phyloP scores from a whole-genome alignment of 345 rosid species.

The Pseudoturritis turrita region DNA sequence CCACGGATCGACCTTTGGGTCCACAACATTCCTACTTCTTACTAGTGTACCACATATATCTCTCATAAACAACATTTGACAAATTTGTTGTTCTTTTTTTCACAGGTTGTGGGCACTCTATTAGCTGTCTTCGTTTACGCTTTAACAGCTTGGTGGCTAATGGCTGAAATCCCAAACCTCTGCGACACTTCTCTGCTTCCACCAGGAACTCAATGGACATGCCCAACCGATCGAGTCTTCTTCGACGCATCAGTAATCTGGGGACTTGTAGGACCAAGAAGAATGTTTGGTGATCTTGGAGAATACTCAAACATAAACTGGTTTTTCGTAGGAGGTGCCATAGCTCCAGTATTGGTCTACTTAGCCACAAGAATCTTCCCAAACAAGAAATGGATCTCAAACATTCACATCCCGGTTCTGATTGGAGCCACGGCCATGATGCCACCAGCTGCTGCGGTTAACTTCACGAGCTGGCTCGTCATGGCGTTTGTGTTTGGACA shows the following conservation, averaged over 20 bases:
- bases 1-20: no score
- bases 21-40: background rate
- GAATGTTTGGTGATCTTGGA: slow-evolving; percentile 77
- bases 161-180: slow-evolving; percentile 61
- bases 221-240: slow-evolving; percentile 65
- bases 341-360: slow-evolving; percentile 65
- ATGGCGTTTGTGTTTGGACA: slow-evolving; percentile 61
- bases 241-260: slow-evolving; percentile 79
- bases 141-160: slow-evolving; percentile 79
- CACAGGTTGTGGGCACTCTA: slow-evolving; percentile 65
- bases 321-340: slow-evolving; percentile 71
- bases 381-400: slow-evolving; percentile 47
- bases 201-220: slow-evolving; percentile 67
- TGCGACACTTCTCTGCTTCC: slow-evolving; percentile 54
- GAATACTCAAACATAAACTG: slow-evolving; percentile 60
- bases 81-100: background rate
- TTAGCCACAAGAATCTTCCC: slow-evolving; percentile 64
- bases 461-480: slow-evolving; percentile 72
- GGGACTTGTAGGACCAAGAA: slow-evolving; percentile 81
- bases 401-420: slow-evolving; percentile 64
- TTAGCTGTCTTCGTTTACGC: slow-evolving; percentile 48
- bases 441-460: slow-evolving; percentile 86
- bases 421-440: slow-evolving; percentile 64
- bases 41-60: background rate
- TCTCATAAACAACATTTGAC: background rate